These are phyloP conservation scores for Dicorynia guianensis DNA, from an alignment of 306 rosid genomes.

Conservation along the genomic window DNA sequence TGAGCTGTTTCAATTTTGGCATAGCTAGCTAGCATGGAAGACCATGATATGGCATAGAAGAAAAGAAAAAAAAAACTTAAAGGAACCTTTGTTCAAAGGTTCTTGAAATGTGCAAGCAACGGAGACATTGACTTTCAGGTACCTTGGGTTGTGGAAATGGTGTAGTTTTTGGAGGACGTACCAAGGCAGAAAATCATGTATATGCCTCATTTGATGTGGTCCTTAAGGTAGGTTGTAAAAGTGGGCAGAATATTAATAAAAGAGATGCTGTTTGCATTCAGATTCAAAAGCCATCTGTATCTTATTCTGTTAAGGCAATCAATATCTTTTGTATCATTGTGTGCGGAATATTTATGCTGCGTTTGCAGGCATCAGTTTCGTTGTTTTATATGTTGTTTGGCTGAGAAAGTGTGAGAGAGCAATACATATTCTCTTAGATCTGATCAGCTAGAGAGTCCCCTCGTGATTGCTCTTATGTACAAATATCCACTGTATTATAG, in stretches of 20 bases:
- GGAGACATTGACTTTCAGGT: constrained; percentile 30
- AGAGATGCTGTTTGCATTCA: constrained; percentile 31
- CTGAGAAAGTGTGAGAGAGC: constrained; percentile 55
- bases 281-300: constrained; percentile 42
- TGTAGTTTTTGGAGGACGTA: constrained; percentile 29
- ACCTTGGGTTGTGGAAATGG: constrained; percentile 19
- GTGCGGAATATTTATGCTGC: constrained; percentile 66
- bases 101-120: constrained; percentile 27
- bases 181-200: too few relatives aligned
- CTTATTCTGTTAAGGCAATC: constrained; percentile 50
- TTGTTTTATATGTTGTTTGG: constrained; percentile 86
- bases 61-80: constrained; percentile 18
- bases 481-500: constrained; percentile 74
- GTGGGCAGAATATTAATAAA: constrained; percentile 46
- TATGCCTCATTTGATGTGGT: constrained; percentile 40
- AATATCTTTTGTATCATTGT: constrained; percentile 63
- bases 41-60: constrained; percentile 1
- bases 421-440: constrained; percentile 70
- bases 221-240: constrained; percentile 40
- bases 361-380: constrained; percentile 59
- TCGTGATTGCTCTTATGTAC: constrained; percentile 84
- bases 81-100: background rate
- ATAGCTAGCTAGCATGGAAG: constrained; percentile 21
- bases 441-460: constrained; percentile 53
- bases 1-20: constrained; percentile 72